phyloP scores from a whole-genome alignment of 371 early-diverging fungal genomes.

The Entomophthora muscae region DNA sequence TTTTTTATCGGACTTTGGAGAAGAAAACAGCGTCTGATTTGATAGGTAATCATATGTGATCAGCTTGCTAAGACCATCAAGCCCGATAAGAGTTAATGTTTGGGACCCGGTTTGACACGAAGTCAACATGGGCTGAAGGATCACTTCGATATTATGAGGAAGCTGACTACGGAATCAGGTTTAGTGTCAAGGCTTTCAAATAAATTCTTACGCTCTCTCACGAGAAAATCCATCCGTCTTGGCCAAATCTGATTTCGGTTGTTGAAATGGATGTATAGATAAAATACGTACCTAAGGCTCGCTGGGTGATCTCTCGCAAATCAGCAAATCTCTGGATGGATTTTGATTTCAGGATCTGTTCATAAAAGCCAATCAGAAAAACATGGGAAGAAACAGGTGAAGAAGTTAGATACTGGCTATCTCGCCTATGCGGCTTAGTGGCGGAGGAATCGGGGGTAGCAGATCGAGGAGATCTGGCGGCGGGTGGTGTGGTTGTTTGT shows the following conservation, averaged over 20 bases:
- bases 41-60: conserved; percentile 6
- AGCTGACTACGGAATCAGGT: background rate
- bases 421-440: background rate
- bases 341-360: background rate
- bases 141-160: background rate
- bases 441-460: background rate
- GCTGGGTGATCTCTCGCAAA: background rate
- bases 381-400: background rate
- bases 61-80: conserved; percentile 4
- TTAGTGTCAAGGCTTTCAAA: background rate
- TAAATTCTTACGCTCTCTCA: conserved; percentile 4
- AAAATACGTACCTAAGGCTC: conserved; percentile 3
- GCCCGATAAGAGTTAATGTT: conserved; percentile 1
- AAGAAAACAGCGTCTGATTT: background rate
- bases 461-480: background rate
- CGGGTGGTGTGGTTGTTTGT: background rate
- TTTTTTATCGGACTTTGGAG: background rate
- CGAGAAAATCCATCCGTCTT: conserved; percentile 2
- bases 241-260: background rate
- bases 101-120: background rate
- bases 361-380: background rate
- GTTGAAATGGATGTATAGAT: background rate
- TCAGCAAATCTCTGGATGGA: background rate
- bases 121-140: background rate
- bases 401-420: background rate